Evolutionary conservation across 371 early-diverging fungal genomes (phyloP), one percentile per base, ranked within the genome.

Genomic region (Polyrhizophydium stewartii): DNA sequence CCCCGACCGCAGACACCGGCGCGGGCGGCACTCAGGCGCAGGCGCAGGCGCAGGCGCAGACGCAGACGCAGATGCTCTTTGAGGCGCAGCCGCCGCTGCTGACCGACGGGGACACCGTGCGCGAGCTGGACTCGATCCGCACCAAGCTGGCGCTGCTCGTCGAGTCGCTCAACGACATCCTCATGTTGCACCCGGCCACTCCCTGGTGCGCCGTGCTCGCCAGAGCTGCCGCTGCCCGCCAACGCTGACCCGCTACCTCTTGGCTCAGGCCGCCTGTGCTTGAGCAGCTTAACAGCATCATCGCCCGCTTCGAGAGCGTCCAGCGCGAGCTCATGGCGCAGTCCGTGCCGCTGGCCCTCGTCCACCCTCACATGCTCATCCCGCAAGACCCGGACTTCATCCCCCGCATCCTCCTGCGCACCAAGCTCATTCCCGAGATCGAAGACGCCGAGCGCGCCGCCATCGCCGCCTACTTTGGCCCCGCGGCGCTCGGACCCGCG

Each of bases 351-450:
- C 43, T 55, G 22, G 13, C 25, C 24, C 37, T 64, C 13, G 49
- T 55, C n/a, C 10, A 24, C 12, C 65, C 65, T 1, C 3, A 52
- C 6, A 16, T 16, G 9, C 53, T 64, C 21, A 37, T 40, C 1
- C 37, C 25, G 30, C 55, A 64, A 12, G 65, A 64, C 46, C 65
- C 65, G 2, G 65, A 64, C 10, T 64, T 64, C 32, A 69, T 68
- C 13, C 66, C 68, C 7, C 65, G 68, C 27, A 57, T 68, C 30
- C 46, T 64, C 35, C 59, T 68, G 17, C 45, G 68, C n/a, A 68
- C 68, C 12, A 68, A 68, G 56, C 52, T 68, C 40, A 67, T 68
- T 50, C 68, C 68, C 24, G 68, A 68, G 38, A 66, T 68, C 28
- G 66, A 66, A 51, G 68, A 67, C 16, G 40, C 9, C 9, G 62